phyloP scores from a whole-genome alignment of 441 rosid genomes.

The Eruca vesicaria region DNA sequence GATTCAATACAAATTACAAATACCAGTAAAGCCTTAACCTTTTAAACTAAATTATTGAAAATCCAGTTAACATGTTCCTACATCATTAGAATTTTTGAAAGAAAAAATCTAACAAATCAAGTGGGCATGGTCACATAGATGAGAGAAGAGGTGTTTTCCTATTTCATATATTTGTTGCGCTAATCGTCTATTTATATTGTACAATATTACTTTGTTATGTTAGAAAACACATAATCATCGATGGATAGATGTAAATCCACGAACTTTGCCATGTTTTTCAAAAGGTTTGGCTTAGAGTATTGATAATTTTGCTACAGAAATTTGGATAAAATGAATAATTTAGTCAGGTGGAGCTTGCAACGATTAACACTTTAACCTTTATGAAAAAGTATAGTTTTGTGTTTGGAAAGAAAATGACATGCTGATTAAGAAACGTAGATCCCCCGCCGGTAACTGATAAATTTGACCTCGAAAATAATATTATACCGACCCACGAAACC shows the following conservation, averaged over 20 bases:
- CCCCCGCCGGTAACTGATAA: not conserved
- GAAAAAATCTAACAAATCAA: not conserved
- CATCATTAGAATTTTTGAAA: not conserved
- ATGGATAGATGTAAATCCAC: not conserved
- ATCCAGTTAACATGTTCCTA: not conserved
- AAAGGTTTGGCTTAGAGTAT: not conserved
- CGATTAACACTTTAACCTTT: not conserved
- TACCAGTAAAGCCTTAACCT: not conserved
- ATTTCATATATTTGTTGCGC: not conserved
- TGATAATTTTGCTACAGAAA: not conserved
- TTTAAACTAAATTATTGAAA: not conserved
- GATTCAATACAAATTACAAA: not conserved
- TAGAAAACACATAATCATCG: not conserved
- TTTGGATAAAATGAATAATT: not conserved
- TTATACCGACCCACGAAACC: not conserved
- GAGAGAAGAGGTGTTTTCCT: not conserved
- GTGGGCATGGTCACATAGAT: not conserved
- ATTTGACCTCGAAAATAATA: not conserved
- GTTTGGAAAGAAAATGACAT: not conserved
- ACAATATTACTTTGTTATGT: not conserved
- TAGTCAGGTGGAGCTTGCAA: not conserved
- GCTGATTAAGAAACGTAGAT: not conserved
- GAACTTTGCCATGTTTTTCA: constrained; percentile 7
- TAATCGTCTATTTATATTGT: not conserved
- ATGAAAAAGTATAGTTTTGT: not conserved